Conservation (phyloP, 148 eudicot species). For the Polygonum maritimum region DNA sequence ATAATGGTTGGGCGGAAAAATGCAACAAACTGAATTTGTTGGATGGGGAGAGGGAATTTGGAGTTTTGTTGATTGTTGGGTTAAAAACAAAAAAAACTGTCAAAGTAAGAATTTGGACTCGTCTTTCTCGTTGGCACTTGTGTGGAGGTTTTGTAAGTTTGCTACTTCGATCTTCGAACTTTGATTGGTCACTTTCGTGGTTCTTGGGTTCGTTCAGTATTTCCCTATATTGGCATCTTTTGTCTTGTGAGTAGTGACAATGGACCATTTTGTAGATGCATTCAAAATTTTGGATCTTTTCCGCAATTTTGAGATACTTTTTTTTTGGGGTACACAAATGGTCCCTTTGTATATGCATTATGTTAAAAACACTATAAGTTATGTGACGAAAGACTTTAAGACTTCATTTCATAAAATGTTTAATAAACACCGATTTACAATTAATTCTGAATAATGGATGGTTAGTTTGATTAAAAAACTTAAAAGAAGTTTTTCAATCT, state of each 20-base stretch:
- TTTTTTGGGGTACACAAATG: not conserved
- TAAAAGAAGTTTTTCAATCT: no score
- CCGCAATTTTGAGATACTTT: not conserved
- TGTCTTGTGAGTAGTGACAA: not conserved
- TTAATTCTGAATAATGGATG: not conserved
- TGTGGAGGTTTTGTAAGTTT: not conserved
- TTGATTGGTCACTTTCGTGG: slow-evolving; percentile 2
- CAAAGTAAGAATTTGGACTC: not conserved
- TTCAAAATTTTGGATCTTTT: not conserved
- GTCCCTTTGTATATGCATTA: not conserved
- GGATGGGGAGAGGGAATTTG: not conserved
- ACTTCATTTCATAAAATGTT: no score
- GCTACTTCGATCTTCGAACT: not conserved
- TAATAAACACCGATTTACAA: no score
- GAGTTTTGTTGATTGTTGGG: slow-evolving; percentile 4
- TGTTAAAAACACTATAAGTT: no score
- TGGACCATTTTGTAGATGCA: not conserved
- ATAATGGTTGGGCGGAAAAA: not conserved
- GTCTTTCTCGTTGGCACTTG: not conserved
- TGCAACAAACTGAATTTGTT: not conserved
- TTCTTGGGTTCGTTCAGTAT: not conserved
- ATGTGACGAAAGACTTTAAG: no score
- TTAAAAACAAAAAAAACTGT: not conserved
- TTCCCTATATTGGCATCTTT: not conserved
- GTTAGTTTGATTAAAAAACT: not conserved